A percentile compares a stretch with the other conserved stretches of the same genome.
phyloP scores from a whole-genome alignment of 1,284 basidiomycete genomes.

The Taiwanofungus camphoratus region DNA sequence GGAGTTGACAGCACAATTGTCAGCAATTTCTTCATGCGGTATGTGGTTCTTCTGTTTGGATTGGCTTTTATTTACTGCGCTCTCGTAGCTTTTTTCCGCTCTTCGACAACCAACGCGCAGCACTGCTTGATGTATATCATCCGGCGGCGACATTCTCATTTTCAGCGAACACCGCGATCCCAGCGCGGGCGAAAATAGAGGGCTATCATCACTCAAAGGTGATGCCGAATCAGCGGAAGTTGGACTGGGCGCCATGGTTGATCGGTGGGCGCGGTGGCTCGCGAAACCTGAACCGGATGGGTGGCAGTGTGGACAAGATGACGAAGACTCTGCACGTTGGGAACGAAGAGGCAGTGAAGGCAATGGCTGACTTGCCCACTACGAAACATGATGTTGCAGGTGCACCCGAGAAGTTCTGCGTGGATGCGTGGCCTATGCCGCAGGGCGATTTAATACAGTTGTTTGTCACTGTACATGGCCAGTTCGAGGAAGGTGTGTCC shows the following conservation, averaged over 20 bases:
- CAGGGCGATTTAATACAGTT: conserved; percentile 59
- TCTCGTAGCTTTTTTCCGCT: conserved; percentile 70
- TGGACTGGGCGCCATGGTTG: conserved; percentile 74
- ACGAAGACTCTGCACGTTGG: conserved; percentile 73
- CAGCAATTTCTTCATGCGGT: conserved; percentile 77
- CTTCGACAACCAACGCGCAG: conserved; percentile 74
- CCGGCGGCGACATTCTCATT: conserved; percentile 86
- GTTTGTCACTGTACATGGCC: conserved; percentile 85
- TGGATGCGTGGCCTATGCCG: conserved; percentile 82
- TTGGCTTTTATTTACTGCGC: conserved; percentile 11
- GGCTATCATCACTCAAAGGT: conserved; percentile 55
- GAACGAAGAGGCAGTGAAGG: conserved; percentile 58
- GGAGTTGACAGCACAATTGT: conserved; percentile 65
- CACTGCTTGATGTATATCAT: conserved; percentile 74
- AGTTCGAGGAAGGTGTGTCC: conserved; percentile 82
- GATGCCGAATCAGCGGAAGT: conserved; percentile 76
- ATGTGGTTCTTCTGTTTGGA: conserved; percentile 21
- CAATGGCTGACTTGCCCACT: conserved; percentile 60
- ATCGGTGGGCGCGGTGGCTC: conserved; percentile 50
- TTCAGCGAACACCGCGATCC: conserved; percentile 77
- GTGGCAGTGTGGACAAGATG: conserved; percentile 55
- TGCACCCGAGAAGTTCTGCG: conserved; percentile 75
- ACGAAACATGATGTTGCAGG: conserved; percentile 79
- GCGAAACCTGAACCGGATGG: conserved; percentile 72
- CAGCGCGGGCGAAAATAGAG: conserved; percentile 62